Evolutionary conservation across 1,139 yeast species (phyloP).

Genomic region (Groenewaldozyma auringiensis): DNA sequence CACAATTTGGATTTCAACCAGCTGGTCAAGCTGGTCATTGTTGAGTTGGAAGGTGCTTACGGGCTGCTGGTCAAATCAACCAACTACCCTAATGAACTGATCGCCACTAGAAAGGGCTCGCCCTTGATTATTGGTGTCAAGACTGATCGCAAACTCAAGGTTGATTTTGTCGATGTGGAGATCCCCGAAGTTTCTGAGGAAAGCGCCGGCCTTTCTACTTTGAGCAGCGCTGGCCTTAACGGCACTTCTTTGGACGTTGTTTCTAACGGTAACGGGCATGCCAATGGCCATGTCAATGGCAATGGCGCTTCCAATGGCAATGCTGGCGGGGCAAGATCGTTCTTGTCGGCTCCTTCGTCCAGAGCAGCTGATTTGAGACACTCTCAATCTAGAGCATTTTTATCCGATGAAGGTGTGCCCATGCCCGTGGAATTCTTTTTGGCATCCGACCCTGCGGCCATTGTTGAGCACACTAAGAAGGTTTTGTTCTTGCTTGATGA

Average conservation of each 20-base stretch:
- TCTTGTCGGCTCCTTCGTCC: slow-evolving; percentile 14
- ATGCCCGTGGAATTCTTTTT: slow-evolving; percentile 93
- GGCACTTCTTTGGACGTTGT: slow-evolving; percentile 15
- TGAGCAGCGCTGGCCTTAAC: slow-evolving; percentile 14
- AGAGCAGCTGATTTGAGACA: slow-evolving; percentile 45
- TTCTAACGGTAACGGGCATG: slow-evolving; percentile 5
- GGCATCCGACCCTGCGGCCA: slow-evolving; percentile 98
- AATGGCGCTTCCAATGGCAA: slow-evolving; percentile 2
- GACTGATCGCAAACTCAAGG: slow-evolving; percentile 89
- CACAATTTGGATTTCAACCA: slow-evolving; percentile 78
- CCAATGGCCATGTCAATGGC: slow-evolving; percentile 2
- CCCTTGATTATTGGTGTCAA: slow-evolving; percentile 96
- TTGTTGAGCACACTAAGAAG: slow-evolving; percentile 92
- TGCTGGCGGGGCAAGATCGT: slow-evolving; percentile 8
- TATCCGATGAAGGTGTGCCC: slow-evolving; percentile 85
- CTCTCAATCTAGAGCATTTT: slow-evolving; percentile 87
- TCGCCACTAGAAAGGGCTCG: slow-evolving; percentile 97
- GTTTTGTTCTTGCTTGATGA: slow-evolving; percentile 95
- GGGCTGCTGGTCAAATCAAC: slow-evolving; percentile 88
- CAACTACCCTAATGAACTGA: slow-evolving; percentile 92
- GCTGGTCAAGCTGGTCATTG: slow-evolving; percentile 84
- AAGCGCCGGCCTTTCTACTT: slow-evolving; percentile 15
- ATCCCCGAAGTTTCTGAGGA: slow-evolving; percentile 56
- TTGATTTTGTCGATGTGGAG: slow-evolving; percentile 97
- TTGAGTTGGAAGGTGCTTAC: slow-evolving; percentile 95